Base-by-base conservation (phyloP, 2,329 filamentous ascomycete genomes). In the Tolypocladium pustulatum region DNA sequence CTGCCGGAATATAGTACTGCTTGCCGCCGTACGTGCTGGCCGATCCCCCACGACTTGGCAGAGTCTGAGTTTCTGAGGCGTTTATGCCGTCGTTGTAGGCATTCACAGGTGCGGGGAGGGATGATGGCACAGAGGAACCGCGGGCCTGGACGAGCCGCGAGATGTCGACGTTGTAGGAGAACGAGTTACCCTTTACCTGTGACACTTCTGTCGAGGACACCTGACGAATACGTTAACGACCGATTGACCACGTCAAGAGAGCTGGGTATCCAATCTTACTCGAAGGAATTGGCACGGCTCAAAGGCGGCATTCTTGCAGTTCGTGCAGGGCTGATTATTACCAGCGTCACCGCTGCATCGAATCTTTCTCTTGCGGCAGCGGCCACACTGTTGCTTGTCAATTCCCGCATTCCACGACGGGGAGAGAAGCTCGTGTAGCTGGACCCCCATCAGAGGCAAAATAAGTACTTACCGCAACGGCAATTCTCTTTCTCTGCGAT, bases 331-430 rank as follows among this genome's bases (percentile, higher is more conserved):
- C 43, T 78, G 75, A n/a, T 88, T 88, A 67, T 87, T 84, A 37
- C 88, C 89, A 38, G 81, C 79, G 69, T 96, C 91, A 51, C 93
- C 93, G 67, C 89, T 96, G 76, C 93, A 97, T 65, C 90, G 88
- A 66, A 97, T 97, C 78, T 97, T 97, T 60, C 93, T 84, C 75
- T 93, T 92, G 61, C 93, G 85, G 73, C 93, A 97, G 64, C 93
- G 85, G 40, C 85, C 84, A 72, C 93, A 97, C 93, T 97, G 63
- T 59, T 38, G 61, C 56, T 41, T 60, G 65, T 67, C 64, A 66
- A 64, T 62, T 17, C 13, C 20, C 20, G 4, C 10, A 22, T 20
- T 38, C 25, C 54, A 30, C 8, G 15, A 12, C 8, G 27, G 27
- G 15, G 20, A 37, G 25, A 20, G 37, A 2, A 36, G 20, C 17